Percentiles rank a stretch among this genome's conserved stretches.
Conservation (phyloP, 1,139 yeast species). For the Kodamaea suecica region DNA sequence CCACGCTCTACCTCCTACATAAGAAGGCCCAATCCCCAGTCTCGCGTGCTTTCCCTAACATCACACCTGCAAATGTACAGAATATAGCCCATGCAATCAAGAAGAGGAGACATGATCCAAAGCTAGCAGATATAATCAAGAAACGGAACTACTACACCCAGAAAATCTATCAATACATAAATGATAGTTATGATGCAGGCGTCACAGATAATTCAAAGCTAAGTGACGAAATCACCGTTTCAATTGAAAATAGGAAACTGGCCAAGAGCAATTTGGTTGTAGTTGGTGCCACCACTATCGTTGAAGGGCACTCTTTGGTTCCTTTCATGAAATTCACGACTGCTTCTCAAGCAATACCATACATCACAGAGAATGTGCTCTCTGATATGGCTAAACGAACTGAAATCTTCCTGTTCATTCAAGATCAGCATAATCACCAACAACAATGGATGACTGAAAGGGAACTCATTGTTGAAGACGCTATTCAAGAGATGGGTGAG, state of each 20-base stretch:
- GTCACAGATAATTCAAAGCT: neutral
- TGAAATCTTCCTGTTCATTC: slow-evolving; percentile 11
- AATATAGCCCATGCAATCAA: slow-evolving; percentile 6
- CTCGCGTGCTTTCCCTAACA: slow-evolving; percentile 8
- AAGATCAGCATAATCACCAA: slow-evolving; percentile 19
- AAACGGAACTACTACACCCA: slow-evolving; percentile 16
- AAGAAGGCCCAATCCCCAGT: slow-evolving; percentile 6
- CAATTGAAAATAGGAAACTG: neutral
- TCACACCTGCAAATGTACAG: slow-evolving; percentile 5
- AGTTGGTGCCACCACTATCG: too few species aligned
- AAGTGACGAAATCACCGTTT: neutral
- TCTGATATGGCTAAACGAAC: slow-evolving; percentile 5
- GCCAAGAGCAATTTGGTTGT: neutral
- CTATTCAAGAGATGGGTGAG: slow-evolving; percentile 8
- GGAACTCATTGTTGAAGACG: slow-evolving; percentile 12
- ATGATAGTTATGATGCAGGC: slow-evolving; percentile 7
- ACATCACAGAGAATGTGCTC: slow-evolving; percentile 2
- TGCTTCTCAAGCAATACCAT: neutral
- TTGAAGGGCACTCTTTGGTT: neutral
- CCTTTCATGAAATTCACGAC: neutral
- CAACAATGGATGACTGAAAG: slow-evolving; percentile 15
- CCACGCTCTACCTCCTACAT: slow-evolving; percentile 12
- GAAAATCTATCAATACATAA: slow-evolving; percentile 13
- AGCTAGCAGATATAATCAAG: slow-evolving; percentile 11
- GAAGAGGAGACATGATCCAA: slow-evolving; percentile 8